phyloP scores from a whole-genome alignment of 257 asterid species.

The Solanum appendiculatum region DNA sequence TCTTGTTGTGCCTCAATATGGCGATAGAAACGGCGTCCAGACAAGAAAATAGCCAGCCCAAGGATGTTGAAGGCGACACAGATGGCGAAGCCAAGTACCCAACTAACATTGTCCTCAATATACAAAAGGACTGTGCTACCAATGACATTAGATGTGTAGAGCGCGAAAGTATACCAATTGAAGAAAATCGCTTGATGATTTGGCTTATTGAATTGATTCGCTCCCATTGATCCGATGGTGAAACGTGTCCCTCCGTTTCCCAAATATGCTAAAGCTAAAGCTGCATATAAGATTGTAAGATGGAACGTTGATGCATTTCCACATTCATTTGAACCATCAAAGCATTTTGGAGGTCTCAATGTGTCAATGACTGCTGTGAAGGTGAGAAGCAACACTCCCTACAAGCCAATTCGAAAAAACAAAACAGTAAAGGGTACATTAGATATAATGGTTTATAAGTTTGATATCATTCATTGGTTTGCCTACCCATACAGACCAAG shows the following conservation, averaged over 20 bases:
- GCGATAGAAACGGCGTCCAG: conserved; percentile 32
- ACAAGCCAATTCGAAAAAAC: not conserved
- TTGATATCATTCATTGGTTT: too few relatives aligned
- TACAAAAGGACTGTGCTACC: conserved; percentile 49
- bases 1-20: conserved; percentile 19
- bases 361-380: conserved; percentile 34
- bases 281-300: conserved; percentile 32
- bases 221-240: conserved; percentile 65
- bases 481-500: too few relatives aligned
- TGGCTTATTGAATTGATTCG: conserved; percentile 39
- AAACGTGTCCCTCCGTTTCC: conserved; percentile 61
- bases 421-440: not conserved
- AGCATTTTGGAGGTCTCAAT: conserved; percentile 42
- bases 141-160: conserved; percentile 38
- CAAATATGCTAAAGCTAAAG: conserved; percentile 34
- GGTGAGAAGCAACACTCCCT: conserved; percentile 38
- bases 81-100: conserved; percentile 46
- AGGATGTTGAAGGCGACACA: conserved; percentile 36
- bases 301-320: conserved; percentile 36
- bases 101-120: conserved; percentile 42
- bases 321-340: conserved; percentile 25
- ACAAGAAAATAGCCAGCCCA: conserved; percentile 30
- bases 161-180: conserved; percentile 52
- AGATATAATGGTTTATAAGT: too few relatives aligned
- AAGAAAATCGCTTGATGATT: conserved; percentile 40